These are phyloP conservation scores for Monilinia laxa DNA, from an alignment of 2,329 filamentous ascomycete genomes.

Conservation along the genomic window DNA sequence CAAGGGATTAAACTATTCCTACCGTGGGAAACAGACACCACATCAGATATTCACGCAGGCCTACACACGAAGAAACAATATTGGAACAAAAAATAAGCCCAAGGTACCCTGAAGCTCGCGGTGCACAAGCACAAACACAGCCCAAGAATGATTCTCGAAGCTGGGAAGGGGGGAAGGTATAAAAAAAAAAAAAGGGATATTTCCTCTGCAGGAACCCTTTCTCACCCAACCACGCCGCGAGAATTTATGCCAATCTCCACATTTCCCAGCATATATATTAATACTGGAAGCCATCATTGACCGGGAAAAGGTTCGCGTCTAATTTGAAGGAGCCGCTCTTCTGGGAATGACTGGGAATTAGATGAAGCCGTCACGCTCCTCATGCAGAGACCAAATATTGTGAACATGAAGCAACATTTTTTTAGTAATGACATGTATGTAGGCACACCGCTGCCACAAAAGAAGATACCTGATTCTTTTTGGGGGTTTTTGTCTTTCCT, in stretches of 20 bases:
- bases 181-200: too few species aligned
- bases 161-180: neutral
- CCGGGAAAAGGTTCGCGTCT: constrained; percentile 13
- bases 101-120: neutral
- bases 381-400: constrained; percentile 11
- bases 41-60: constrained; percentile 8
- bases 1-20: neutral
- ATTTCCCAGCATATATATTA: constrained; percentile 9
- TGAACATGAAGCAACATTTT: constrained; percentile 5
- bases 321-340: constrained; percentile 19
- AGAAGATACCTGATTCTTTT: neutral
- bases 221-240: neutral
- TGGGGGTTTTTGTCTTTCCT: neutral
- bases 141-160: constrained; percentile 18
- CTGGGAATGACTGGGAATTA: constrained; percentile 20
- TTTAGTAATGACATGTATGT: constrained; percentile 12
- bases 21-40: neutral
- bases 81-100: neutral
- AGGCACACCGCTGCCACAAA: constrained; percentile 15
- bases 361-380: neutral
- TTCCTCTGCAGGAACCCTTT: constrained; percentile 18
- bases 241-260: constrained; percentile 16
- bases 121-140: neutral
- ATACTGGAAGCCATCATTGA: neutral
- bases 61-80: neutral